A percentile compares a stretch with the other conserved stretches of the same genome.
Conservation (phyloP, 192 early-diverging fungal genomes). For the Entophlyctis luteolus region DNA sequence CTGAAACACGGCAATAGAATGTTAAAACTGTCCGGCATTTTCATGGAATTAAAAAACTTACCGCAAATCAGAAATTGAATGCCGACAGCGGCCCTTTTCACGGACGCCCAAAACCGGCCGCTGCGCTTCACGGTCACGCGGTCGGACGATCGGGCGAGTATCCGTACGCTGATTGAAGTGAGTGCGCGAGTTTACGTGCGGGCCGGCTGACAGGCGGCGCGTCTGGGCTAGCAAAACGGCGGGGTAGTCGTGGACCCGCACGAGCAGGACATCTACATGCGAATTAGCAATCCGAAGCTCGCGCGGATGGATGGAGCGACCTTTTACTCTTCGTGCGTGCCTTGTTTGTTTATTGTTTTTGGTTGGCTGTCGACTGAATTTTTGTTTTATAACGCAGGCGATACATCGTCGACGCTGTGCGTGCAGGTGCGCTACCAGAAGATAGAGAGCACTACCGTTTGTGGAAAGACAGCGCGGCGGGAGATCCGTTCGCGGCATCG, state of each 20-base stretch:
- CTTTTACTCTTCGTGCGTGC: constrained; percentile 1
- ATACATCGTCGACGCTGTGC: neutral
- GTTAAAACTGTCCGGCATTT: too few relatives aligned
- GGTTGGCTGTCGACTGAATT: neutral
- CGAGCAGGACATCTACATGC: constrained; percentile 5
- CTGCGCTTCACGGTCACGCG: neutral
- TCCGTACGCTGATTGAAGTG: constrained; percentile 6
- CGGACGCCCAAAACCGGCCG: neutral
- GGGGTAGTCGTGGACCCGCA: constrained; percentile 12
- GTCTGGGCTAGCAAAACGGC: constrained; percentile 4
- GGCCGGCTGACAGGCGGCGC: neutral
- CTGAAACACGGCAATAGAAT: too few relatives aligned
- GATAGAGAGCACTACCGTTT: neutral
- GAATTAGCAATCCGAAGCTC: neutral
- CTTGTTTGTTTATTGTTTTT: neutral
- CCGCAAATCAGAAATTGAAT: too few relatives aligned
- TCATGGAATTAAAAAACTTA: too few relatives aligned
- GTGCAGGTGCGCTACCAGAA: neutral
- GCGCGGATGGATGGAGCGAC: neutral
- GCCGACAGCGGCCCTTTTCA: too few relatives aligned
- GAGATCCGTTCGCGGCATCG: neutral
- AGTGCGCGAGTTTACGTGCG: neutral
- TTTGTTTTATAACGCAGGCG: neutral
- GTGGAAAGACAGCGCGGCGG: neutral
- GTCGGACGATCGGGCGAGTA: neutral